These are phyloP conservation scores for Colletotrichum lini DNA, from an alignment of 2,329 filamentous ascomycete genomes.

Conservation along the genomic window DNA sequence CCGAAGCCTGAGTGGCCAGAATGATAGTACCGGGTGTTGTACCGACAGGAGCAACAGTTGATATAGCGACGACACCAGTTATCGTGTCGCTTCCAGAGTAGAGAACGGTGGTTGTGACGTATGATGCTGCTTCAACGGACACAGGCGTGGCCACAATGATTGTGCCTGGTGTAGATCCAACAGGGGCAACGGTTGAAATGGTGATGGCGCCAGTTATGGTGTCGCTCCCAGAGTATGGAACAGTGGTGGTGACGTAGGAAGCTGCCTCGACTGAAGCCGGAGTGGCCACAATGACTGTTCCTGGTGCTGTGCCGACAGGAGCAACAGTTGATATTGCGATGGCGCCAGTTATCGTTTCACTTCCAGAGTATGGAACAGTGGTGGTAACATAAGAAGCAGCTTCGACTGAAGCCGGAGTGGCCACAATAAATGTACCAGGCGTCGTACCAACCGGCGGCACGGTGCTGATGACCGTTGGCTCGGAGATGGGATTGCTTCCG, in stretches of 20 bases:
- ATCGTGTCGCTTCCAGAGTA: constrained; percentile 12
- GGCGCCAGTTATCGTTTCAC: background rate
- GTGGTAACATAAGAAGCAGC: constrained; percentile 12
- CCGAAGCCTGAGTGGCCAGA: background rate
- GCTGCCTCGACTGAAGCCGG: background rate
- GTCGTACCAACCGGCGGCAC: background rate
- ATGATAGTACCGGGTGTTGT: background rate
- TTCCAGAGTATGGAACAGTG: constrained; percentile 5
- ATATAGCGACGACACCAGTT: background rate
- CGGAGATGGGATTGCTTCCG: background rate
- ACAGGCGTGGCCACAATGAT: background rate
- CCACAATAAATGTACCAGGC: background rate
- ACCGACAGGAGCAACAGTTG: constrained; percentile 10
- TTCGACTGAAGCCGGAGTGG: constrained; percentile 1
- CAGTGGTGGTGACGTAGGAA: constrained; percentile 8
- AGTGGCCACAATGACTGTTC: background rate
- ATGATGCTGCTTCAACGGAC: constrained; percentile 1
- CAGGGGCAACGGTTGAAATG: constrained; percentile 9
- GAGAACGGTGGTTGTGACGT: background rate
- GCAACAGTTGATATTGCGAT: constrained; percentile 17
- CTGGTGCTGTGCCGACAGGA: too few species aligned
- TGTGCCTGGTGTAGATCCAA: background rate
- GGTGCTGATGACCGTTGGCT: background rate
- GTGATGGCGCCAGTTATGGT: background rate
- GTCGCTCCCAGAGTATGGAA: constrained; percentile 4